Conservation (phyloP, 345 rosid genomes). For the Arabidopsis arenosa region DNA sequence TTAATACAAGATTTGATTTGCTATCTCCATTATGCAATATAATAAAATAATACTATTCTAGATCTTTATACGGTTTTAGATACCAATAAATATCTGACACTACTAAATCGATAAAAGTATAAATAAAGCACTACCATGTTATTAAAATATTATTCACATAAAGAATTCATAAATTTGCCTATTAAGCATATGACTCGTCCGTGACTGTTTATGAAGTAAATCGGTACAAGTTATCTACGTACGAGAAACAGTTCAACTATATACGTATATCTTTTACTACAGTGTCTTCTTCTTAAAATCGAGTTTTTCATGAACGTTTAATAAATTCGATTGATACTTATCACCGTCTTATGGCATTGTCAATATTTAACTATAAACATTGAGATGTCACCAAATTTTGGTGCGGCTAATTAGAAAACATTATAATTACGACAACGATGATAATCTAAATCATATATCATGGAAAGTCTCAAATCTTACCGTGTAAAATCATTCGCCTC, state of each 20-base stretch:
- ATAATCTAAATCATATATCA: conserved; percentile 20
- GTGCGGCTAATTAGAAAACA: conserved; percentile 26
- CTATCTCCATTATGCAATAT: neutral
- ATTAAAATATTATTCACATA: conserved; percentile 6
- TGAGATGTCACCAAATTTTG: conserved; percentile 33
- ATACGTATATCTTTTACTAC: neutral
- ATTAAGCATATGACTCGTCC: conserved; percentile 24
- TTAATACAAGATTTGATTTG: conserved; percentile 19
- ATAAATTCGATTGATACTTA: conserved; percentile 24
- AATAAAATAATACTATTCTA: conserved; percentile 5
- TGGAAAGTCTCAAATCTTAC: conserved; percentile 27
- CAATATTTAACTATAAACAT: conserved; percentile 6
- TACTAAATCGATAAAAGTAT: neutral
- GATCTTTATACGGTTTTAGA: conserved; percentile 19
- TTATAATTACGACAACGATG: conserved; percentile 34
- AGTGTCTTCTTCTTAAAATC: neutral
- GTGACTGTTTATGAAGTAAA: conserved; percentile 10
- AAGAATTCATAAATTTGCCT: neutral
- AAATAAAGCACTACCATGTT: conserved; percentile 12
- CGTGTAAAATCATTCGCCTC: conserved; percentile 32
- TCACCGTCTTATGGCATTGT: conserved; percentile 30
- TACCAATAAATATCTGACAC: conserved; percentile 35
- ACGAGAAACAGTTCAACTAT: neutral
- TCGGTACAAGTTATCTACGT: conserved; percentile 22
- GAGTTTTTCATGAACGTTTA: neutral